phyloP scores from a whole-genome alignment of 2,329 filamentous ascomycete species.

The Hymenoscyphus scutula region DNA sequence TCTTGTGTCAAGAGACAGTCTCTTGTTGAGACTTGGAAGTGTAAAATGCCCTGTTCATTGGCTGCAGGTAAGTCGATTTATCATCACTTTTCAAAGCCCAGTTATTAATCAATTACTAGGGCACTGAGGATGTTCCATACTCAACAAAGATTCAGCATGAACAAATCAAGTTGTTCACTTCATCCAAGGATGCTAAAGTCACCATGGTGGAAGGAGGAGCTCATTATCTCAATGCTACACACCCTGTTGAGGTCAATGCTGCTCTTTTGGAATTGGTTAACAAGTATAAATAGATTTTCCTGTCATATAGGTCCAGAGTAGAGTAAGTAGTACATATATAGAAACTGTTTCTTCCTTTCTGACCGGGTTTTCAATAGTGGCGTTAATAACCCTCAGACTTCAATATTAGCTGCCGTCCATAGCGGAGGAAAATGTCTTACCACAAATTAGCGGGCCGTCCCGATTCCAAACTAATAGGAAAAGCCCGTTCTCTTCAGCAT shows the following conservation, averaged over 20 bases:
- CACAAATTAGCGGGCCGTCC: not conserved
- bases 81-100: no score
- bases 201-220: slow-evolving; percentile 44
- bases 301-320: not conserved
- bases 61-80: slow-evolving; percentile 24
- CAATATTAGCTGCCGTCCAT: not conserved
- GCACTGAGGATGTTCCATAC: slow-evolving; percentile 46
- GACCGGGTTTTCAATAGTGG: not conserved
- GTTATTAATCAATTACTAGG: slow-evolving; percentile 20
- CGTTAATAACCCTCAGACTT: not conserved
- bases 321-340: not conserved
- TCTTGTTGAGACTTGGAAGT: slow-evolving; percentile 46
- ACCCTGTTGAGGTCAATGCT: slow-evolving; percentile 16
- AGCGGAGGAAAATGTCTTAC: not conserved
- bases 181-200: slow-evolving; percentile 44
- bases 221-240: slow-evolving; percentile 47
- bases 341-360: not conserved
- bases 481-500: not conserved
- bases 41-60: slow-evolving; percentile 52
- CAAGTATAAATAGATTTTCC: slow-evolving; percentile 7
- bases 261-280: slow-evolving; percentile 21
- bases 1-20: slow-evolving; percentile 47
- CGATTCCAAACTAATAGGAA: not conserved
- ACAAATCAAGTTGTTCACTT: slow-evolving; percentile 51
- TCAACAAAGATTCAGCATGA: slow-evolving; percentile 42